Evolutionary conservation across 768 basidiomycete species (phyloP), one percentile per base, ranked within the genome.

Genomic region (Serendipita indica): DNA sequence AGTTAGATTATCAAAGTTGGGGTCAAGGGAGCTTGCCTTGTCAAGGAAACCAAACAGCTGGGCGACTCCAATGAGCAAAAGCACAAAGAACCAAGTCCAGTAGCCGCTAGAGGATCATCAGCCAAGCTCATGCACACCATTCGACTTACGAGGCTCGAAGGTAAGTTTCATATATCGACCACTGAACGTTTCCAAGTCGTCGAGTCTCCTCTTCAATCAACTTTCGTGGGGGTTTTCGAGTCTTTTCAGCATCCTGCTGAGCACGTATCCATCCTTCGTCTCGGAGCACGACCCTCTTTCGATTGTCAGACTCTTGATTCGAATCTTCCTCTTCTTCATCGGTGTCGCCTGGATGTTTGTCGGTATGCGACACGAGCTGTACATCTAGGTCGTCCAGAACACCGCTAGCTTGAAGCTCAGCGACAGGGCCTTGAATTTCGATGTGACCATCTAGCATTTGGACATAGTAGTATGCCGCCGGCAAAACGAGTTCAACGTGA

Each of bases 201-300:
- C 54, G 58, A 14, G 61, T 63, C 30, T 66, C 67, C 16, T 62
- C 60, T 34, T 65, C 61, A 2, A 66, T 61, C 7, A 49, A 43
- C 54, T 87, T 85, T 28, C 82, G 71, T 0, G 86, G 83, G 62
- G 81, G 85, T 70, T 82, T 89, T 27, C 60, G 61, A 30, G 61
- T 60, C 3, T 64, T 66, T 1, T 69, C 66, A 52, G 68, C 66
- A 1, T 67, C 63, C 3, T 62, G 49, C 32, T 54, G 45, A 13
- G 45, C 12, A 13, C 13, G 16, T 46, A 46, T 46, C 45, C 45
- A 46, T n/a, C 13, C 14, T 13, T 22, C 1, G 22, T 46, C 45
- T 16, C 13, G 16, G 13, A 14, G 14, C 12, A 27, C 14, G 27
- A 27, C 25, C 14, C 13, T 12, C 45, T 16, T 27, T 27, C 22